These are phyloP conservation scores for Penicillium coffeae DNA, from an alignment of 495 filamentous ascomycete species.

Conservation along the genomic window DNA sequence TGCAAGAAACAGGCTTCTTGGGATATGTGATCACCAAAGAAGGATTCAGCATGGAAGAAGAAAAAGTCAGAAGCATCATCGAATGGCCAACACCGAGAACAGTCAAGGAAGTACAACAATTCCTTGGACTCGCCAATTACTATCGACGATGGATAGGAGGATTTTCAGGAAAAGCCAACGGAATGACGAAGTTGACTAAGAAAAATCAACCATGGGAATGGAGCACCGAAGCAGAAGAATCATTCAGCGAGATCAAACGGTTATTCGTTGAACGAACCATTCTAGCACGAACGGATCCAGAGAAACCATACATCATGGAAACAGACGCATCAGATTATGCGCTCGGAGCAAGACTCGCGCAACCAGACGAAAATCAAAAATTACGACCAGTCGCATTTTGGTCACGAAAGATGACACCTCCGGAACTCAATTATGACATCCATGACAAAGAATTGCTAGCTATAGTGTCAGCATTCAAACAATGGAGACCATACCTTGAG, in stretches of 20 bases:
- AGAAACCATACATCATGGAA: background rate
- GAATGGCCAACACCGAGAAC: background rate
- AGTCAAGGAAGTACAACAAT: background rate
- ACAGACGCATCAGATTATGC: background rate
- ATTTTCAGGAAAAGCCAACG: background rate
- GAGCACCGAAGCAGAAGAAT: background rate
- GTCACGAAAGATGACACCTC: background rate
- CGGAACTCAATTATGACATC: background rate
- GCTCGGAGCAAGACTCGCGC: background rate
- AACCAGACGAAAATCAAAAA: background rate
- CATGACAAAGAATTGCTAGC: background rate
- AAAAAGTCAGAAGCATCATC: background rate
- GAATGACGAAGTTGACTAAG: background rate
- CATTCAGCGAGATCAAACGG: background rate
- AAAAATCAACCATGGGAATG: background rate
- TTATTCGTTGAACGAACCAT: background rate
- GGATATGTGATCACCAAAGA: too few species aligned
- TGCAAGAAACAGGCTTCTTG: conserved; percentile 10
- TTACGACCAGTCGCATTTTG: background rate
- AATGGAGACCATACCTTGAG: background rate
- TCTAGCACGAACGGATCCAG: background rate
- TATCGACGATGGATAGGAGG: background rate
- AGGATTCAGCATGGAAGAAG: too few species aligned
- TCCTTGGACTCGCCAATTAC: background rate
- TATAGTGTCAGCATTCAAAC: background rate